Percentiles rank a stretch among this genome's conserved stretches.
Evolutionary conservation across 169 alveolate genomes (phyloP).

Genomic region (Cryptosporidium bovis): DNA sequence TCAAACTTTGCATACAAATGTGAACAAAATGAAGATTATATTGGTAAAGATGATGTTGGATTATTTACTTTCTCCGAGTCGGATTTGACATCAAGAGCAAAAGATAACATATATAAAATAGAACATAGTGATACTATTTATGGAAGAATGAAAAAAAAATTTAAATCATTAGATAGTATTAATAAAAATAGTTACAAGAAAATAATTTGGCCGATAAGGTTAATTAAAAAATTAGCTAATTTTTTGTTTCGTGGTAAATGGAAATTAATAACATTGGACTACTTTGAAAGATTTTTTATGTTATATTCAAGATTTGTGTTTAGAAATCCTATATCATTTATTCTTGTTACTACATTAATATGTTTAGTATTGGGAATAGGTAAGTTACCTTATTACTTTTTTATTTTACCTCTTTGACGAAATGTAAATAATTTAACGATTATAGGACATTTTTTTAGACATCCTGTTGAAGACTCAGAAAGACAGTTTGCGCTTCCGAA

Average conservation of each 20-base stretch:
- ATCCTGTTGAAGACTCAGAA: constrained; percentile 71
- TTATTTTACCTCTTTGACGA: not conserved
- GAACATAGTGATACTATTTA: constrained; percentile 1
- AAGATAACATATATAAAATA: constrained; percentile 7
- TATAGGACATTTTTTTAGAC: constrained; percentile 64
- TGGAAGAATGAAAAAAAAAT: not conserved
- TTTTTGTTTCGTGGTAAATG: constrained; percentile 67
- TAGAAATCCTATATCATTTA: constrained; percentile 33
- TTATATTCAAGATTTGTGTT: constrained; percentile 72
- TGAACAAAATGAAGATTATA: not conserved
- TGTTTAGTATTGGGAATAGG: constrained; percentile 68
- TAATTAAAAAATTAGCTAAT: constrained; percentile 13
- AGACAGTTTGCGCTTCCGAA: constrained; percentile 71
- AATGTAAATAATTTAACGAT: not conserved
- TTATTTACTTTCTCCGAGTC: constrained; percentile 36
- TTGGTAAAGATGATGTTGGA: constrained; percentile 17
- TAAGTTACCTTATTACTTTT: constrained; percentile 5
- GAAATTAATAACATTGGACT: constrained; percentile 55
- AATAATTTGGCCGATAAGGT: constrained; percentile 31
- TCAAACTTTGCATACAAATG: constrained; percentile 30
- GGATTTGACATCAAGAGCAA: constrained; percentile 20
- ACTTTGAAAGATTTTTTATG: constrained; percentile 69
- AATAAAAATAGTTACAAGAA: constrained; percentile 23
- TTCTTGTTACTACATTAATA: constrained; percentile 26
- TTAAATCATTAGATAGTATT: not conserved